Conservation (phyloP, 345 rosid species). For the Acer yangbiense region DNA sequence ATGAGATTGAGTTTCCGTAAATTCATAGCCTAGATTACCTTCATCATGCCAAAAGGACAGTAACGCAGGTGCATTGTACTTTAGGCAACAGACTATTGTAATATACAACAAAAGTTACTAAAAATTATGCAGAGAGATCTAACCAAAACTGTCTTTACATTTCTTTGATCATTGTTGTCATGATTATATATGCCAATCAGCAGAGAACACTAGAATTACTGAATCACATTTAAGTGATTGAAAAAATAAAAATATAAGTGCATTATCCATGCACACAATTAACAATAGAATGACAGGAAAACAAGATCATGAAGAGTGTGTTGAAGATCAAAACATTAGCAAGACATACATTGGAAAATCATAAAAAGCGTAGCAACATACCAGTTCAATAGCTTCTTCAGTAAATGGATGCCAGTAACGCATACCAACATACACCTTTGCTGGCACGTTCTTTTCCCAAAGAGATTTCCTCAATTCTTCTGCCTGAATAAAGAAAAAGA, state of each 20-base stretch:
- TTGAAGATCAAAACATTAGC: not conserved
- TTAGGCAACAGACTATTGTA: not conserved
- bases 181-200: not conserved
- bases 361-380: constrained; percentile 26
- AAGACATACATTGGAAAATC: not conserved
- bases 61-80: not conserved
- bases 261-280: not conserved
- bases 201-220: not conserved
- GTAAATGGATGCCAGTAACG: constrained; percentile 99
- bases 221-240: not conserved
- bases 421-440: constrained; percentile 97
- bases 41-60: not conserved
- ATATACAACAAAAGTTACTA: not conserved
- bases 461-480: constrained; percentile 88
- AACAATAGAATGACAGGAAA: constrained; percentile 5
- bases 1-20: not conserved
- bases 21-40: not conserved
- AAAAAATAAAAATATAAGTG: not conserved
- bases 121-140: not conserved
- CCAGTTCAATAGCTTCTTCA: constrained; percentile 98
- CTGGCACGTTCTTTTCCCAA: constrained; percentile 80
- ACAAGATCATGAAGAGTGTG: not conserved
- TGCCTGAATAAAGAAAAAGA: constrained; percentile 51
- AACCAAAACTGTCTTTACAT: constrained; percentile 4
- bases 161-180: not conserved